phyloP scores from a whole-genome alignment of 305 asterid species.

The Rubia balearica region DNA sequence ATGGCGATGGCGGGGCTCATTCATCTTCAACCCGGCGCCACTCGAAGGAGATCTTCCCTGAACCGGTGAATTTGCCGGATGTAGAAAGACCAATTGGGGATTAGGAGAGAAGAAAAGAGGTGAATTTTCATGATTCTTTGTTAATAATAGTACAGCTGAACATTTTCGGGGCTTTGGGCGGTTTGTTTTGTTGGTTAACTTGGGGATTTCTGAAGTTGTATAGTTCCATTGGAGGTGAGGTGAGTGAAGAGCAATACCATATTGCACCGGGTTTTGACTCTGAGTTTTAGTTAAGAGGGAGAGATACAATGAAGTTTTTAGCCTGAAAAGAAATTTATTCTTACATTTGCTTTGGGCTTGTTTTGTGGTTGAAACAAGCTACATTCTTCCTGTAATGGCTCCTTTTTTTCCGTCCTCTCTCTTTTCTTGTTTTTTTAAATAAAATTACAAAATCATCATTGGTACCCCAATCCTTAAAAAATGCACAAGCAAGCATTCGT shows the following conservation, averaged over 20 bases:
- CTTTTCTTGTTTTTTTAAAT: constrained; percentile 5
- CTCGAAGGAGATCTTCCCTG: constrained; percentile 65
- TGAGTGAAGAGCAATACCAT: constrained; percentile 13
- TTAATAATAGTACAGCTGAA: constrained; percentile 40
- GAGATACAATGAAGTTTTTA: constrained; percentile 15
- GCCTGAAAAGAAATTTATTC: constrained; percentile 12
- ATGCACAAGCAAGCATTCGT: no score
- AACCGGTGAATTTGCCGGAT: constrained; percentile 38
- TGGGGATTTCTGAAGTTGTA: constrained; percentile 18
- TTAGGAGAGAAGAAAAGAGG: constrained; percentile 19
- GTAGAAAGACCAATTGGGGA: constrained; percentile 24
- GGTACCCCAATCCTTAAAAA: no score
- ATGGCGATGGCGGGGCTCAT: constrained; percentile 44
- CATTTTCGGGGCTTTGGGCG: constrained; percentile 19
- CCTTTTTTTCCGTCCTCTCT: constrained; percentile 9
- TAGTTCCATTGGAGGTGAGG: constrained; percentile 14
- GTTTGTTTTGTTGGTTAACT: constrained; percentile 16
- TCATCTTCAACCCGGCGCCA: constrained; percentile 54
- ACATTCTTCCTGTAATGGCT: constrained; percentile 14
- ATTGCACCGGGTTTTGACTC: constrained; percentile 19
- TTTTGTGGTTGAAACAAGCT: constrained; percentile 17
- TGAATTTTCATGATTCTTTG: constrained; percentile 32
- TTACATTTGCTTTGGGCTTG: constrained; percentile 18
- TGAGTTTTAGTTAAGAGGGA: constrained; percentile 13
- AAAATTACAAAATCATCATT: neutral